Evolutionary conservation across 345 rosid species (phyloP).

Genomic region (Eucalyptus albens): DNA sequence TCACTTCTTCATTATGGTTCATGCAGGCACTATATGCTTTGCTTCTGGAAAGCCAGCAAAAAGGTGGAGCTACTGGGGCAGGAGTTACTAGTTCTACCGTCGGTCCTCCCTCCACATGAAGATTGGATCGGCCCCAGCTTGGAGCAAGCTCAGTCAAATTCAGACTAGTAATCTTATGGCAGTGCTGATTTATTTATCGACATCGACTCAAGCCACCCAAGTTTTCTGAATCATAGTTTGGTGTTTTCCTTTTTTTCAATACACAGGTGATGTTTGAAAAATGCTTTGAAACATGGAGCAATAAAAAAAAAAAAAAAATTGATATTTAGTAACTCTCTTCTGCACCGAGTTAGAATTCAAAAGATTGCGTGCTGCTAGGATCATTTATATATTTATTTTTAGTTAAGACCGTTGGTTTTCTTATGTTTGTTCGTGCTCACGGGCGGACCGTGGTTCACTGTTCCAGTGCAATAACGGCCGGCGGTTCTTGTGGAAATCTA

Average conservation of each 20-base stretch:
- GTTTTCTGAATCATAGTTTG: background rate
- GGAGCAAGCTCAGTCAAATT: background rate
- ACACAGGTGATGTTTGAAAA: background rate
- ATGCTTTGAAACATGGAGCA: background rate
- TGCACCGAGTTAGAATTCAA: background rate
- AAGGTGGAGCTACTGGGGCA: conserved; percentile 98
- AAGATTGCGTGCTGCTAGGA: background rate
- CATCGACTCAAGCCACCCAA: background rate
- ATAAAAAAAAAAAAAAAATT: too few species aligned
- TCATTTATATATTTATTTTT: background rate
- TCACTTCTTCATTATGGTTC: background rate
- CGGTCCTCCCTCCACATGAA: background rate
- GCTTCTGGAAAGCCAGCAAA: conserved; percentile 93
- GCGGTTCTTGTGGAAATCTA: background rate
- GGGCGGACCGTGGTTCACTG: background rate
- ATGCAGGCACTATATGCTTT: conserved; percentile 74
- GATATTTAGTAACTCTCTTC: background rate
- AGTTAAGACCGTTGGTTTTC: background rate
- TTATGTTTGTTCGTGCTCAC: background rate
- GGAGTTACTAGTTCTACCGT: conserved; percentile 51
- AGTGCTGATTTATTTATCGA: background rate
- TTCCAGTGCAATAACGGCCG: background rate
- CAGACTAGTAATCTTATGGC: background rate
- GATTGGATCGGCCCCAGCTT: background rate
- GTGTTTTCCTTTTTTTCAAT: background rate